These are phyloP conservation scores for Suhomyces wounanorum DNA, from an alignment of 1,139 yeast genomes.

Conservation along the genomic window DNA sequence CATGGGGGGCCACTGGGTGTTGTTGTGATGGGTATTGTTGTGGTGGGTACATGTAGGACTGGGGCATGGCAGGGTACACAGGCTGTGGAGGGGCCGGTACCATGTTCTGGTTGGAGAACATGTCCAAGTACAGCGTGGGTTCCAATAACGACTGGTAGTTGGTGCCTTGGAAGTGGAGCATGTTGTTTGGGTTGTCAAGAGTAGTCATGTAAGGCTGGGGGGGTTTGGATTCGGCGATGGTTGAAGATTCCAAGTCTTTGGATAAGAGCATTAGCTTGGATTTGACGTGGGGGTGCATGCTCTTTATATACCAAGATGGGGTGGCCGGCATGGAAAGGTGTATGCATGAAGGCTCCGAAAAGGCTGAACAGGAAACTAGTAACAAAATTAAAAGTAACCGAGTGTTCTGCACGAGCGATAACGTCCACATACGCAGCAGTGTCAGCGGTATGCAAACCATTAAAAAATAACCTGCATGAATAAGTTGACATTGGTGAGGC, in stretches of 20 bases:
- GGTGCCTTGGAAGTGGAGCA: slow-evolving; percentile 6
- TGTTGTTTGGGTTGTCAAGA: slow-evolving; percentile 5
- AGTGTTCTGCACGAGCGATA: slow-evolving; percentile 7
- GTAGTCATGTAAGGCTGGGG: slow-evolving; percentile 5
- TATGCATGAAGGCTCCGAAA: slow-evolving; percentile 1
- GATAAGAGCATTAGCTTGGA: slow-evolving; percentile 3
- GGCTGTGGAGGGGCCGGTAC: background rate
- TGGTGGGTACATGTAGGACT: background rate
- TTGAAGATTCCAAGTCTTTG: slow-evolving; percentile 5
- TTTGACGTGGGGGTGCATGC: background rate
- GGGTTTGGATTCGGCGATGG: background rate
- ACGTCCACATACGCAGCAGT: slow-evolving; percentile 3
- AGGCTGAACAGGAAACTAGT: slow-evolving; percentile 5
- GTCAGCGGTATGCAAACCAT: slow-evolving; percentile 1
- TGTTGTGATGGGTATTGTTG: background rate
- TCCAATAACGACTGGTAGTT: slow-evolving; percentile 4
- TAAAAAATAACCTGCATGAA: background rate
- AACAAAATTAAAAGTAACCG: slow-evolving; percentile 6
- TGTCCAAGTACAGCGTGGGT: slow-evolving; percentile 3
- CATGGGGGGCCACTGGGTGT: background rate
- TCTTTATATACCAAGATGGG: slow-evolving; percentile 1
- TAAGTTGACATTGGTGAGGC: background rate
- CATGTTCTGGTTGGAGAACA: slow-evolving; percentile 3
- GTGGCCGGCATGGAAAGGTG: background rate
- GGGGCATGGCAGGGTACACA: background rate